These are phyloP conservation scores for Claviceps africana DNA, from an alignment of 2,329 filamentous ascomycete genomes.

Conservation along the genomic window DNA sequence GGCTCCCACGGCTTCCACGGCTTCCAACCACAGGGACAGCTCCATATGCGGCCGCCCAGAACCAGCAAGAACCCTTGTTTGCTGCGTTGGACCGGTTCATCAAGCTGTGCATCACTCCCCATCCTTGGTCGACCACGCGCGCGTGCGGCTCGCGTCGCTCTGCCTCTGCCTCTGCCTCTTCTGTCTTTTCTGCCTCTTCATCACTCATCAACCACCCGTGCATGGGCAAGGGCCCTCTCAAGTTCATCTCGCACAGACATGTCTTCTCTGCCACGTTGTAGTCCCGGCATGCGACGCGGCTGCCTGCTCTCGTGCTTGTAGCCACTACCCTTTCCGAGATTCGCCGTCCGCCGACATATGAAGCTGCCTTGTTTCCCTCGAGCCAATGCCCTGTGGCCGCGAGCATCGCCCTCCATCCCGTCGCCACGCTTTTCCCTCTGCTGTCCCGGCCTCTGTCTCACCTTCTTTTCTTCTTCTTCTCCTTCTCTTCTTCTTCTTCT, in stretches of 20 bases:
- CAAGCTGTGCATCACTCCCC: slow-evolving; percentile 1
- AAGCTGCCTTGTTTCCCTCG: not conserved
- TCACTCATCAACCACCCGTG: not conserved
- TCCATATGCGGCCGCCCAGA: not conserved
- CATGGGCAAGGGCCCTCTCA: not conserved
- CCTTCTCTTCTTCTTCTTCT: too few species aligned
- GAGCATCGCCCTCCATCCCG: not conserved
- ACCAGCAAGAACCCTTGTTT: slow-evolving; percentile 3
- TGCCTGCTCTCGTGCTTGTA: not conserved
- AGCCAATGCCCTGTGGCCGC: not conserved
- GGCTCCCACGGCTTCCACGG: too few species aligned
- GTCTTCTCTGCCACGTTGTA: not conserved
- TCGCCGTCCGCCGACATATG: not conserved
- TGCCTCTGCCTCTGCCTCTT: not conserved
- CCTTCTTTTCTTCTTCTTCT: too few species aligned
- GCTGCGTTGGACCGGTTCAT: not conserved
- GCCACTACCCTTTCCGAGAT: not conserved
- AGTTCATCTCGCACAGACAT: not conserved
- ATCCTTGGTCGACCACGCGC: not conserved
- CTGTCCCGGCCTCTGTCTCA: not conserved
- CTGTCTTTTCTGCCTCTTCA: not conserved
- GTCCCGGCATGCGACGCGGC: not conserved
- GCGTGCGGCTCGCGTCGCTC: not conserved
- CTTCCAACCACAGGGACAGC: not conserved
- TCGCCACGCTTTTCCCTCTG: not conserved